Percentiles rank a stretch among this genome's conserved stretches.
phyloP scores from a whole-genome alignment of 129 eudicot genomes.

The Flaveria trinervia region DNA sequence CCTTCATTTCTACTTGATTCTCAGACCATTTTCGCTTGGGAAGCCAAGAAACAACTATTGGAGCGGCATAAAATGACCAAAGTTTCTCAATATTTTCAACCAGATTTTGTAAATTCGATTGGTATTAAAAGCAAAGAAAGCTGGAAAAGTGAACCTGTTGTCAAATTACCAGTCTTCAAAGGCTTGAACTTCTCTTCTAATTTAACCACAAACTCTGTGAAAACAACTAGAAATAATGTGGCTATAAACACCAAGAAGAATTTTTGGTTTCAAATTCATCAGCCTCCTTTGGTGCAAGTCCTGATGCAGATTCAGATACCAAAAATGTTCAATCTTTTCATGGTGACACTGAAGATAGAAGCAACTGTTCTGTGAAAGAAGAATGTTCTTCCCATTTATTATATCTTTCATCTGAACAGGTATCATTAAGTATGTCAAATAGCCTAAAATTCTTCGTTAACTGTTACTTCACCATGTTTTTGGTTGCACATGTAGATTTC shows the following conservation, averaged over 20 bases:
- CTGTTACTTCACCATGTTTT: not conserved
- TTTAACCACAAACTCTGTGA: conserved; percentile 17
- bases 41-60: conserved; percentile 39
- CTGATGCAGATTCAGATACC: conserved; percentile 31
- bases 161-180: conserved; percentile 17
- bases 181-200: not conserved
- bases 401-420: conserved; percentile 30
- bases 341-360: conserved; percentile 3
- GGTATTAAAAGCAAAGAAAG: conserved; percentile 29
- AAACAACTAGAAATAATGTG: conserved; percentile 22
- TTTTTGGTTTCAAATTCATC: conserved; percentile 18
- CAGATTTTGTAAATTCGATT: conserved; percentile 20
- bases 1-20: conserved; percentile 26
- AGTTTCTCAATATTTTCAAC: conserved; percentile 25
- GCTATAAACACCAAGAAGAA: conserved; percentile 14
- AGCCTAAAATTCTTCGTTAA: not conserved
- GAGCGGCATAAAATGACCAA: conserved; percentile 42
- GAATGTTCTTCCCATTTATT: conserved; percentile 22
- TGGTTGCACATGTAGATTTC: not conserved
- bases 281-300: conserved; percentile 1
- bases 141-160: conserved; percentile 14
- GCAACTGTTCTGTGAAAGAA: conserved; percentile 16
- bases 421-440: conserved; percentile 5
- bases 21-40: conserved; percentile 26
- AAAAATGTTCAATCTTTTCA: conserved; percentile 12